Conservation (phyloP, 1,139 yeast species). For the Geotrichum europaeum region DNA sequence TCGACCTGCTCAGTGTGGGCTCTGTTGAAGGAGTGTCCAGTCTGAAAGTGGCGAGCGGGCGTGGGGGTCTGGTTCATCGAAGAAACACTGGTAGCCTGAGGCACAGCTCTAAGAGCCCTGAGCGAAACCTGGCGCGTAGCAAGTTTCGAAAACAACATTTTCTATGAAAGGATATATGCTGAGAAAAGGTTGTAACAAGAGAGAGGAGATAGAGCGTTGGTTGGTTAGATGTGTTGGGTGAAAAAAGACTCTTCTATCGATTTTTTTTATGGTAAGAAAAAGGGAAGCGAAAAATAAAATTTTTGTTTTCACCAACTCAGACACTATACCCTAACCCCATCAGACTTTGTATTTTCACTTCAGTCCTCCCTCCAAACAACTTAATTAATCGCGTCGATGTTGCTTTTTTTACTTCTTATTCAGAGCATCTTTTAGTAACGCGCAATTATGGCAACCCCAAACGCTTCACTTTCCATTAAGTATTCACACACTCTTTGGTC, state of each 20-base stretch:
- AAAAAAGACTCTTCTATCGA: not conserved
- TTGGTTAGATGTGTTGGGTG: not conserved
- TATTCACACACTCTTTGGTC: constrained; percentile 94
- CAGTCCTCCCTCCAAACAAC: not conserved
- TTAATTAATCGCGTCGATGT: not conserved
- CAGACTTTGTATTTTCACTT: not conserved
- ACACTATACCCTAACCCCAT: not conserved
- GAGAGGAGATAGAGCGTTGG: not conserved
- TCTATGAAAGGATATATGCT: not conserved
- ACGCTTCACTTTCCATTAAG: constrained; percentile 35
- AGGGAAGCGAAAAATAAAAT: not conserved
- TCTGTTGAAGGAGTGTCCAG: constrained; percentile 5
- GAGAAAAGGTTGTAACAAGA: not conserved
- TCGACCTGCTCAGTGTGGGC: not conserved
- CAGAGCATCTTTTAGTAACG: not conserved
- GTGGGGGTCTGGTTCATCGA: constrained; percentile 9
- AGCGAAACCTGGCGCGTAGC: constrained; percentile 19
- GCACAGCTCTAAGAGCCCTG: constrained; percentile 17
- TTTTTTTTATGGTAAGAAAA: not conserved
- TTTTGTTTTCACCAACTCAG: not conserved
- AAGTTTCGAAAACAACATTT: constrained; percentile 16
- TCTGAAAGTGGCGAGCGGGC: constrained; percentile 13
- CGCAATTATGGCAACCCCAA: constrained; percentile 4
- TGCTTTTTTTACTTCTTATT: not conserved
- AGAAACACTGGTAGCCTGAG: constrained; percentile 12